Percentiles rank a stretch among this genome's conserved stretches.
Conservation (phyloP, 768 basidiomycete species). For the Asterophora parasitica region DNA sequence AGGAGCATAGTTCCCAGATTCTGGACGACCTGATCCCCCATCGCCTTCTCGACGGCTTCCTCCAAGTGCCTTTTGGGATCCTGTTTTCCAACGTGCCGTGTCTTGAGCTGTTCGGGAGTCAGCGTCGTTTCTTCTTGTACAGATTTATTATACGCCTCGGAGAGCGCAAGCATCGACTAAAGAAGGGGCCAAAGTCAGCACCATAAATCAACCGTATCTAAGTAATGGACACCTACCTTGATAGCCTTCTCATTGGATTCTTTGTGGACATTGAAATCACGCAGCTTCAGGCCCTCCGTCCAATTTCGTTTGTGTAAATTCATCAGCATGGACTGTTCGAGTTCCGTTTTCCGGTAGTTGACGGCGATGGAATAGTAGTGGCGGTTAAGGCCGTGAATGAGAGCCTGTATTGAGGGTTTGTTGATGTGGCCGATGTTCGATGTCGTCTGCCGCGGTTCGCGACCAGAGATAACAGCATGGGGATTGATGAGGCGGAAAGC, state of each 20-base stretch:
- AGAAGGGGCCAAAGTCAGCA: conserved; percentile 14
- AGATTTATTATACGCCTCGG: conserved; percentile 94
- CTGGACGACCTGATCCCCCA: conserved; percentile 96
- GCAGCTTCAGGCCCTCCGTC: conserved; percentile 93
- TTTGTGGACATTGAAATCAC: conserved; percentile 87
- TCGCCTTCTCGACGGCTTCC: conserved; percentile 95
- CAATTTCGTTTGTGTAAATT: conserved; percentile 98
- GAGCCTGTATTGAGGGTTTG: conserved; percentile 97
- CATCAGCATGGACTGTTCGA: conserved; percentile 98
- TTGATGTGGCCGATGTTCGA: conserved; percentile 98
- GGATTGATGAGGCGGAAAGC: conserved; percentile 97
- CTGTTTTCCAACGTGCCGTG: conserved; percentile 94
- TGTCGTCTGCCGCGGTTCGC: conserved; percentile 95
- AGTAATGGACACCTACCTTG: conserved; percentile 56
- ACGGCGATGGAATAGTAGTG: conserved; percentile 99
- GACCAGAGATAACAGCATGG: conserved; percentile 81
- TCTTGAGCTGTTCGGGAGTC: conserved; percentile 89
- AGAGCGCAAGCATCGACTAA: conserved; percentile 89
- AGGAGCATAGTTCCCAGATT: conserved; percentile 92
- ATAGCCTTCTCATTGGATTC: conserved; percentile 89
- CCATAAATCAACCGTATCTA: not conserved
- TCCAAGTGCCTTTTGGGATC: conserved; percentile 98
- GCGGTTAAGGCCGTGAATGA: conserved; percentile 95
- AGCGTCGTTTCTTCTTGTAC: conserved; percentile 98
- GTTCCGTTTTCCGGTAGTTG: conserved; percentile 96